Base-by-base conservation (phyloP, 2,329 filamentous ascomycete genomes). In the Dactylella cylindrospora region DNA sequence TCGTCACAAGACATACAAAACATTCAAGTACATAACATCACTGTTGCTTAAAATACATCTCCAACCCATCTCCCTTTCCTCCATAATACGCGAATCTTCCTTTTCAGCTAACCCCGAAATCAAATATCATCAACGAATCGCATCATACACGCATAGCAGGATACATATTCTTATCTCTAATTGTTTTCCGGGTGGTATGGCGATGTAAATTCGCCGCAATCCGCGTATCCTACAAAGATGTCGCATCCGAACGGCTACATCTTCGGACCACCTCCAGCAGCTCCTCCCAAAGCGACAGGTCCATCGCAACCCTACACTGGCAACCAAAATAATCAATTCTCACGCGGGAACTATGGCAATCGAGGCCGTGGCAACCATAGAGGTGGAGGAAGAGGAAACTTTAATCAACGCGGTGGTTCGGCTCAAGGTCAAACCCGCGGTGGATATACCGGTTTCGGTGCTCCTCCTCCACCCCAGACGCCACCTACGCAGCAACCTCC, bases 201-300 rank as follows among this genome's bases (percentile, higher is more conserved):
- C 41, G 41, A 53, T 29, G 47, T 61, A 33, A 47, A 40, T 6
- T 29, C 35, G 13, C n/a, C 36, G 35, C 28, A 28, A 15, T 32
- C 22, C 47, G 47, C 55, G 28, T 44, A 47, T 44, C 28, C 40
- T 19, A 29, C 35, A 29, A 25, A 41, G 47, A 61, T 61, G 55
- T 61, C 55, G 55, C 55, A 61, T 35, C 55, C 50, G 22, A 61
- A 61, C 55, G 47, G 47, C 47, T 61, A 61, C 55, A 61, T 61
- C 47, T 61, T 53, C 55, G 55, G 55, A 49, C 55, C 55, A 47
- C 55, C 55, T 15, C 55, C 55, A 47, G 47, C 55, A 31, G 29
- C 55, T 29, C 55, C 55, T 43, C 55, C 55, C 32, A 61, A 61
- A 20, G 55, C 55, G 22, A 41, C 47, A 26, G 55, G 55, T 17